Conservation (phyloP, 306 rosid genomes). For the Crataegus laevigata region DNA sequence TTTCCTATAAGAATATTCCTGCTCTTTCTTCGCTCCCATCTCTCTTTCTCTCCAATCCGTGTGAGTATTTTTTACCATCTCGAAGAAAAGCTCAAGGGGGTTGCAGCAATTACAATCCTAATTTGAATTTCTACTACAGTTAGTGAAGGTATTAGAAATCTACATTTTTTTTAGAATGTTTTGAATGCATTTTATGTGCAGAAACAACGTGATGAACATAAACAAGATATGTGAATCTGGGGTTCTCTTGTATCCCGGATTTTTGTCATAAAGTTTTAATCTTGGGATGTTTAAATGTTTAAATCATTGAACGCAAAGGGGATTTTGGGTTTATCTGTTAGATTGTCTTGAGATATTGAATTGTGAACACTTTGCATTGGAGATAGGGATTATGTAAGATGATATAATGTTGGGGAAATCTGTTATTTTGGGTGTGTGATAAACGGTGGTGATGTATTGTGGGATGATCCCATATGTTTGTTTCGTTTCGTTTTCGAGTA, state of each 20-base stretch:
- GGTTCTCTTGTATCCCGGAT: not conserved
- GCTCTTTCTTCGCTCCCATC: not conserved
- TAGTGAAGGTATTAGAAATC: not conserved
- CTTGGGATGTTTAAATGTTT: not conserved
- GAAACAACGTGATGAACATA: not conserved
- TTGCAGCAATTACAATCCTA: not conserved
- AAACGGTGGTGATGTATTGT: not conserved
- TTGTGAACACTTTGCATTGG: not conserved
- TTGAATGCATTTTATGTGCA: not conserved
- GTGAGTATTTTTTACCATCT: not conserved
- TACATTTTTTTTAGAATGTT: not conserved
- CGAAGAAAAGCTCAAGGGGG: conserved; percentile 1
- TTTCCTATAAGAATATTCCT: not conserved
- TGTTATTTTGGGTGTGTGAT: not conserved
- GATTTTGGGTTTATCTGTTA: not conserved
- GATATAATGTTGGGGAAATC: not conserved
- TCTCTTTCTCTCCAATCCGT: not conserved
- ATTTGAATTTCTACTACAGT: not conserved
- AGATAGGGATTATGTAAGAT: not conserved
- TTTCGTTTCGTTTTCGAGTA: not conserved
- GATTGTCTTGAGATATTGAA: not conserved
- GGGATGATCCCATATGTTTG: not conserved
- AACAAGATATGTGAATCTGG: not conserved
- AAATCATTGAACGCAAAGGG: not conserved
- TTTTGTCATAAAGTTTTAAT: not conserved